A percentile compares a stretch with the other conserved stretches of the same genome.
Conservation (phyloP, 148 eudicot genomes). For the Arbutus unedo region DNA sequence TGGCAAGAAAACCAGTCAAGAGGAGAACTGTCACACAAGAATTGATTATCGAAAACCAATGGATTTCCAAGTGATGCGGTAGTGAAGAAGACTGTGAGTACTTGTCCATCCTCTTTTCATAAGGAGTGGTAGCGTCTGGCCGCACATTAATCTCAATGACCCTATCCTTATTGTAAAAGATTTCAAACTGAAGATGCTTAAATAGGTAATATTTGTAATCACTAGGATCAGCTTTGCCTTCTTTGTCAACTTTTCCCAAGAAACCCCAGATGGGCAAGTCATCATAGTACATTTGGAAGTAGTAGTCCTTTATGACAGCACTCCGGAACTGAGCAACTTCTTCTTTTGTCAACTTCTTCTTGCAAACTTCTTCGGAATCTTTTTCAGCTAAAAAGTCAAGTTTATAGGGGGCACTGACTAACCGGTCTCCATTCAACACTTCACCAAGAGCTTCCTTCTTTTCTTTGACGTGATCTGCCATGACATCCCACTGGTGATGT, state of each 20-base stretch:
- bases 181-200: slow-evolving; percentile 67
- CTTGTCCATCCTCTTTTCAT: slow-evolving; percentile 66
- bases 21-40: slow-evolving; percentile 68
- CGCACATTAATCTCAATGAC: slow-evolving; percentile 62
- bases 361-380: slow-evolving; percentile 59
- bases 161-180: slow-evolving; percentile 59
- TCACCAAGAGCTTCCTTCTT: slow-evolving; percentile 77
- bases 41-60: slow-evolving; percentile 69
- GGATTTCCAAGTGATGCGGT: slow-evolving; percentile 65
- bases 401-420: slow-evolving; percentile 66
- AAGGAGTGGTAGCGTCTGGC: slow-evolving; percentile 52
- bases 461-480: slow-evolving; percentile 50
- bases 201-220: slow-evolving; percentile 54
- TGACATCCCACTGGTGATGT: neutral
- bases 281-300: slow-evolving; percentile 75
- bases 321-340: slow-evolving; percentile 54
- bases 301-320: slow-evolving; percentile 68
- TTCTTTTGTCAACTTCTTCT: slow-evolving; percentile 45
- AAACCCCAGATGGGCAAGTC: slow-evolving; percentile 74
- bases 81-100: slow-evolving; percentile 60
- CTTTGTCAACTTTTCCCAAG: slow-evolving; percentile 61
- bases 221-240: slow-evolving; percentile 49
- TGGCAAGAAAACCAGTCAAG: slow-evolving; percentile 61
- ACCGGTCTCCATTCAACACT: slow-evolving; percentile 66
- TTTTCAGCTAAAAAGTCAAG: slow-evolving; percentile 59